Conservation (phyloP, 345 rosid species). For the Arabis hirsuta region DNA sequence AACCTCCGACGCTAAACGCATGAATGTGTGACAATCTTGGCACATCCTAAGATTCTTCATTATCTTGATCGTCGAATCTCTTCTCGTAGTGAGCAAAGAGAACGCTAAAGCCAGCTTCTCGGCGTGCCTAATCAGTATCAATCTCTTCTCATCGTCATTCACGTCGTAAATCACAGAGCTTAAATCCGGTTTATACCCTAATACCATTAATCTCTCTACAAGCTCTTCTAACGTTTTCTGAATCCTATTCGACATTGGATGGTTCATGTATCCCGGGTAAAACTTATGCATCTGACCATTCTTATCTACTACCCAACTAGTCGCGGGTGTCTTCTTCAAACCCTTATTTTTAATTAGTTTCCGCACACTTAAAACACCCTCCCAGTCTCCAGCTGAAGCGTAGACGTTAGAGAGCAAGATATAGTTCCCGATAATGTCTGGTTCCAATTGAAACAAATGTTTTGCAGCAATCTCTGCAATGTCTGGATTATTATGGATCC, state of each 20-base stretch:
- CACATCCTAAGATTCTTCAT: slow-evolving; percentile 80
- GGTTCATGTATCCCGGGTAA: slow-evolving; percentile 64
- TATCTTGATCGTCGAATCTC: slow-evolving; percentile 54
- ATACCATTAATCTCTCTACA: slow-evolving; percentile 46
- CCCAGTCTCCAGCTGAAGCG: slow-evolving; percentile 66
- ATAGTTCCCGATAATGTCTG: slow-evolving; percentile 68
- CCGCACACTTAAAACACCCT: slow-evolving; percentile 55
- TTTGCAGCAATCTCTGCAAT: slow-evolving; percentile 68
- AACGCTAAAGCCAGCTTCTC: slow-evolving; percentile 82
- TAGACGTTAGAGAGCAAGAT: slow-evolving; percentile 66
- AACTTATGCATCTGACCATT: slow-evolving; percentile 67
- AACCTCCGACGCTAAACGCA: slow-evolving; percentile 62
- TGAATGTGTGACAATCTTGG: slow-evolving; percentile 72
- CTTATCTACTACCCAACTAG: slow-evolving; percentile 70
- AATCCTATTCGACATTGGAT: slow-evolving; percentile 60
- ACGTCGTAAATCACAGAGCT: slow-evolving; percentile 57
- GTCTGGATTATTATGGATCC: slow-evolving; percentile 61
- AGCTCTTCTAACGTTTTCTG: slow-evolving; percentile 55
- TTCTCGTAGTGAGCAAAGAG: slow-evolving; percentile 52
- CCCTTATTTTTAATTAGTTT: slow-evolving; percentile 58
- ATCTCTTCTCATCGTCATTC: slow-evolving; percentile 58
- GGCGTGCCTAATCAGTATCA: slow-evolving; percentile 59
- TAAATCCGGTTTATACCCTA: slow-evolving; percentile 62
- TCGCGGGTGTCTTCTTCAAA: slow-evolving; percentile 74
- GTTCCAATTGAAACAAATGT: slow-evolving; percentile 74